phyloP scores from a whole-genome alignment of 2,329 filamentous ascomycete genomes.

The Fusarium domesticum region DNA sequence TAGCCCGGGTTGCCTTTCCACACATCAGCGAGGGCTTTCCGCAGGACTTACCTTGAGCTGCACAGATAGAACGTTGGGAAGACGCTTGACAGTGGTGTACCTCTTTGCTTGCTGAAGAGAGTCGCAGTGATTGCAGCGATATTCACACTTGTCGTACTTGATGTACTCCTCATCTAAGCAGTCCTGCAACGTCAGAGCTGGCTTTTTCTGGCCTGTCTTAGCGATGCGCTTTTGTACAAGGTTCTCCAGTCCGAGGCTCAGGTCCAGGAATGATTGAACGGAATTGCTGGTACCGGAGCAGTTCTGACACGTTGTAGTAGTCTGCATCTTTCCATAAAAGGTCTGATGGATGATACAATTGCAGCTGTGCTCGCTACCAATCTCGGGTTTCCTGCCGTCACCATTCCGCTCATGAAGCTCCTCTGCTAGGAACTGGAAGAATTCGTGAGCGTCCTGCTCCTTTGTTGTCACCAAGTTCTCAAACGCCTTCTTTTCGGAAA shows the following conservation, averaged over 20 bases:
- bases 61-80: conserved; percentile 87
- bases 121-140: conserved; percentile 79
- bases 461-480: conserved; percentile 83
- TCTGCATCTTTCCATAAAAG: conserved; percentile 89
- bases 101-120: conserved; percentile 76
- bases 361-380: conserved; percentile 63
- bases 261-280: conserved; percentile 84
- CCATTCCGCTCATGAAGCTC: conserved; percentile 82
- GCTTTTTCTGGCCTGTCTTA: conserved; percentile 48
- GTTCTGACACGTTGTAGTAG: conserved; percentile 84
- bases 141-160: conserved; percentile 81
- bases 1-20: no score
- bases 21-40: no score
- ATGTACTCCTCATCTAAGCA: conserved; percentile 87
- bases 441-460: conserved; percentile 96
- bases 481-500: conserved; percentile 70
- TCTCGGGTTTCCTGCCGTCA: conserved; percentile 61
- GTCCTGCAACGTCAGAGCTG: conserved; percentile 55
- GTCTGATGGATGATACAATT: conserved; percentile 91
- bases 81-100: conserved; percentile 75
- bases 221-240: conserved; percentile 63
- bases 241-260: conserved; percentile 81
- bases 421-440: conserved; percentile 92
- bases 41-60: conserved; percentile 72
- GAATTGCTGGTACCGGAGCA: conserved; percentile 80